Conservation (phyloP, 139 green algal species). For the Chlamydomonas sp. region DNA sequence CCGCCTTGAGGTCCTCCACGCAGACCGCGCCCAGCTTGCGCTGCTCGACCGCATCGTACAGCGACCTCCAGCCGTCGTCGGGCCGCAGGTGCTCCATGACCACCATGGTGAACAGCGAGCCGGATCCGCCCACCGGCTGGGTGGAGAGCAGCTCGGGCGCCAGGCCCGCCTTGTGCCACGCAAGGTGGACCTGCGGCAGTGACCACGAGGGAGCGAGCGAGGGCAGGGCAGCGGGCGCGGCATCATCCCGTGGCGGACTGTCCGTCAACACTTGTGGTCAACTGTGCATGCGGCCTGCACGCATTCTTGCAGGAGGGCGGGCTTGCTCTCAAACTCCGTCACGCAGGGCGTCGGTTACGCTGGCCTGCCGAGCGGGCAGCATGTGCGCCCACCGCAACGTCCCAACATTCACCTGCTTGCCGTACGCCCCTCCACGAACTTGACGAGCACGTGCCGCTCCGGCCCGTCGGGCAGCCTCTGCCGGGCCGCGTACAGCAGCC, state of each 20-base stretch:
- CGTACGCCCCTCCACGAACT: background rate
- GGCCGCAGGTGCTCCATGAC: background rate
- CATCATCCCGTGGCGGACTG: background rate
- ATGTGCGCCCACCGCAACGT: background rate
- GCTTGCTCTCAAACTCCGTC: background rate
- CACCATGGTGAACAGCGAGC: background rate
- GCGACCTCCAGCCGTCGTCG: background rate
- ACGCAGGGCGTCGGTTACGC: background rate
- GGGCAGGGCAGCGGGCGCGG: background rate
- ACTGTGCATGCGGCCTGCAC: too few species aligned
- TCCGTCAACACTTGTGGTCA: background rate
- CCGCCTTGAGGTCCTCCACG: background rate
- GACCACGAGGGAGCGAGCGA: background rate
- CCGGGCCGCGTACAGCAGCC: background rate
- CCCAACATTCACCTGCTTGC: background rate
- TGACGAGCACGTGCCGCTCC: background rate
- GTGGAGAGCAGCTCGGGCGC: background rate
- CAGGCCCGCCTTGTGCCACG: background rate
- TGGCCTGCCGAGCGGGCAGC: too few species aligned
- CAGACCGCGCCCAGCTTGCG: too few species aligned
- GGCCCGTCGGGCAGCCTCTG: background rate
- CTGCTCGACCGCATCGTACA: background rate
- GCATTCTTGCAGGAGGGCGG: background rate
- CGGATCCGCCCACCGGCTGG: background rate
- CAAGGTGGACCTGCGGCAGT: background rate